Percentiles rank a stretch among this genome's conserved stretches.
Evolutionary conservation across 257 asterid species (phyloP).

Genomic region (Misopates orontium): DNA sequence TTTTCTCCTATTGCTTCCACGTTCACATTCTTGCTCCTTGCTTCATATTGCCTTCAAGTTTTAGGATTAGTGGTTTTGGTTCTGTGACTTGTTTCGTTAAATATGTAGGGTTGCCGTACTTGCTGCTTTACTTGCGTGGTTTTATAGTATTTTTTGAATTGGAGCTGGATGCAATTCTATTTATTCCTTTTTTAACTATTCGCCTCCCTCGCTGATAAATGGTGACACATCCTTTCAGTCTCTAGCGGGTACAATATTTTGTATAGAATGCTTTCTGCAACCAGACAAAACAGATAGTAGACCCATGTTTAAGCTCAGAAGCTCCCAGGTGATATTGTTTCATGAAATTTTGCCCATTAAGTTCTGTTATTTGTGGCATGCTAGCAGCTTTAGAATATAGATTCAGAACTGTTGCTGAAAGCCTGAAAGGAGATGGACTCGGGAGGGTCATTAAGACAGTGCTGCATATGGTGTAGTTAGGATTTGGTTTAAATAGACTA

Average conservation of each 20-base stretch:
- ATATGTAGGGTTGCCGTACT: slow-evolving; percentile 12
- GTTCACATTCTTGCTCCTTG: slow-evolving; percentile 3
- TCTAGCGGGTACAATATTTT: background rate
- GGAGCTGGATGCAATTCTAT: slow-evolving; percentile 7
- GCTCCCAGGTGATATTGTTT: background rate
- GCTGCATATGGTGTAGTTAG: slow-evolving; percentile 16
- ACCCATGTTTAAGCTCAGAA: slow-evolving; percentile 6
- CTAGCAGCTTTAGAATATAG: background rate
- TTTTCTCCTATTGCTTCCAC: background rate
- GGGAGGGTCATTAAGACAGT: slow-evolving; percentile 7
- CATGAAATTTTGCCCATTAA: background rate
- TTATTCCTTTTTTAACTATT: slow-evolving; percentile 11
- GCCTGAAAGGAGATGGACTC: background rate
- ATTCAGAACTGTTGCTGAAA: slow-evolving; percentile 7
- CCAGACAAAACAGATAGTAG: background rate
- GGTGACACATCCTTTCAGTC: background rate
- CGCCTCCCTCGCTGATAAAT: slow-evolving; percentile 12
- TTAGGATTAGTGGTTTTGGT: slow-evolving; percentile 5
- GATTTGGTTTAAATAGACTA: background rate
- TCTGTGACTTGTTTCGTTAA: slow-evolving; percentile 13
- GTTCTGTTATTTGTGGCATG: background rate
- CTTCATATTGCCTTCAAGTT: slow-evolving; percentile 10
- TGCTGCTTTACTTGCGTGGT: background rate
- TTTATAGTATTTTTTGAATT: background rate
- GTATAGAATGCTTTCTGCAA: slow-evolving; percentile 8